These are phyloP conservation scores for Ascomycota sp. DNA, from an alignment of 2,329 filamentous ascomycete genomes.

Conservation along the genomic window DNA sequence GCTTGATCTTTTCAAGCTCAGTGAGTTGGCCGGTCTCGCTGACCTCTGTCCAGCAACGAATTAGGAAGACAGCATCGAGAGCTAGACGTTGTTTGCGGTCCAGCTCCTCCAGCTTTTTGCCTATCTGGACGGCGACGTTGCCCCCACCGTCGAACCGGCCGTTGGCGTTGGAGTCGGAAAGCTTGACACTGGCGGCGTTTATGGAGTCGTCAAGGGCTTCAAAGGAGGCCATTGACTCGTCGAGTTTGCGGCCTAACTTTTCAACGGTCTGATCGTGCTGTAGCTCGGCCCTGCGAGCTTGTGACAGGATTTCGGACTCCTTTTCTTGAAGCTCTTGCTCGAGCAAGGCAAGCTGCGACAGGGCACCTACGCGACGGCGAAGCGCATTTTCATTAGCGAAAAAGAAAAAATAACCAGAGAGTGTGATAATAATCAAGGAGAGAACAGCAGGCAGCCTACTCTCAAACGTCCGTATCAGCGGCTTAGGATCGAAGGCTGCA, in stretches of 20 bases:
- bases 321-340: constrained; percentile 72
- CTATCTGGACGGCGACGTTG: constrained; percentile 84
- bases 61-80: constrained; percentile 81
- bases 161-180: constrained; percentile 12
- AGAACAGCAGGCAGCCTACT: constrained; percentile 20
- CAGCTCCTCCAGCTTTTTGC: constrained; percentile 80
- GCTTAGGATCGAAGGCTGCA: constrained; percentile 76
- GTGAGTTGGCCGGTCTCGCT: constrained; percentile 74
- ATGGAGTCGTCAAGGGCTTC: constrained; percentile 73
- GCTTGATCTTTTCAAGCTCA: constrained; percentile 71
- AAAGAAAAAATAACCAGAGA: background rate
- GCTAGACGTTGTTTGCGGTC: constrained; percentile 81
- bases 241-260: constrained; percentile 70
- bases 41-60: constrained; percentile 93
- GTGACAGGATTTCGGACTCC: constrained; percentile 77
- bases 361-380: constrained; percentile 23
- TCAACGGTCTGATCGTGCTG: constrained; percentile 86
- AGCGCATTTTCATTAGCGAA: background rate
- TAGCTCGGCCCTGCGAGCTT: constrained; percentile 75
- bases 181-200: constrained; percentile 33
- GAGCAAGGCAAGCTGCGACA: constrained; percentile 47
- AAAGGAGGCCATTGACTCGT: constrained; percentile 81
- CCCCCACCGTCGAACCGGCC: constrained; percentile 39
- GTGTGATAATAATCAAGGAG: background rate
- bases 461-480: constrained; percentile 88